A percentile compares a stretch with the other conserved stretches of the same genome.
Evolutionary conservation across 352 stramenopile genomes (phyloP).

Genomic region (Pythium folliculosum): DNA sequence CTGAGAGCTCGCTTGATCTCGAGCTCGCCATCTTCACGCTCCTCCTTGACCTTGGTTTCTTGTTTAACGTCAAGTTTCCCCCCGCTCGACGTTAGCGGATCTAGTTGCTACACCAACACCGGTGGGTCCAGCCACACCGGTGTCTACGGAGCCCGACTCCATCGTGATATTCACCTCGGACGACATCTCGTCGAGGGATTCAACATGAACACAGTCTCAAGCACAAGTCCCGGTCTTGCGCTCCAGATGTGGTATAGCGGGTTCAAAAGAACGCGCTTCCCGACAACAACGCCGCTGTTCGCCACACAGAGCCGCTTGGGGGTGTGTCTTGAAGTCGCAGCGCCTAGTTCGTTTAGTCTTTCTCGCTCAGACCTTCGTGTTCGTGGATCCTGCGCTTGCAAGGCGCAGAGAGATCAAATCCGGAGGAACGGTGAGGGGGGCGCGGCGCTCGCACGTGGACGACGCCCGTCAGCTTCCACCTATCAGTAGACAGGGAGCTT

Average conservation of each 20-base stretch:
- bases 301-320: constrained; percentile 10
- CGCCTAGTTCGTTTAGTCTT: constrained; percentile 10
- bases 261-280: constrained; percentile 10
- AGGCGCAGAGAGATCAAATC: constrained; percentile 4
- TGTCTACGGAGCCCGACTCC: not conserved
- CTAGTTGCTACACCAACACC: not conserved
- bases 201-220: constrained; percentile 3
- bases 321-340: not conserved
- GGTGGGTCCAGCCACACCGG: constrained; percentile 2
- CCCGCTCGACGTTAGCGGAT: constrained; percentile 4
- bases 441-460: too few relatives aligned
- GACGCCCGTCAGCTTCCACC: too few relatives aligned
- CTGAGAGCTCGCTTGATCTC: constrained; percentile 4
- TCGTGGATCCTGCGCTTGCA: constrained; percentile 11
- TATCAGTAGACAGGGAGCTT: too few relatives aligned
- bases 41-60: not conserved
- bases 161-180: constrained; percentile 5
- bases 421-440: too few relatives aligned
- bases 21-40: constrained; percentile 1
- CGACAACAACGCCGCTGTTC: constrained; percentile 10
- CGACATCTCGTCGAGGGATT: constrained; percentile 2
- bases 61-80: constrained; percentile 1
- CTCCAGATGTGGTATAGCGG: constrained; percentile 11
- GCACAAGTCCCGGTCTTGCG: constrained; percentile 8
- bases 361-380: constrained; percentile 1